Evolutionary conservation across 371 early-diverging fungal genomes (phyloP), one percentile per base, ranked within the genome.

Genomic region (Mortierella polycephala): DNA sequence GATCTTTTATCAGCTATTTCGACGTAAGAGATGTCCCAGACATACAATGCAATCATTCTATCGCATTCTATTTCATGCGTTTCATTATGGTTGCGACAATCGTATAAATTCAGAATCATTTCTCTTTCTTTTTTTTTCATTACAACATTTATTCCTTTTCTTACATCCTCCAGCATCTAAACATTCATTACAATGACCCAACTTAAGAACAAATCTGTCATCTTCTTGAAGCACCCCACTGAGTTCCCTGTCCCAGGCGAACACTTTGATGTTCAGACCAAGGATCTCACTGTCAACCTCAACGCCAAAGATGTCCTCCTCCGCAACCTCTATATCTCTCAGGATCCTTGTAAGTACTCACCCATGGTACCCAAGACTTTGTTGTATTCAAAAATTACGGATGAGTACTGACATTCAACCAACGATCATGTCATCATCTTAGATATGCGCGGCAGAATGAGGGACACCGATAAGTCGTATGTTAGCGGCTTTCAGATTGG

Each of bases 391-490:
- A 14, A 14, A n/a, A n/a, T 1, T 3, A 10, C 57, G 57, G 41
- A 10, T 10, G 16, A 52, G 40, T 52, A 18, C 7, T 40, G 18
- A 21, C 20, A 6, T 8, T 30, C 23, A 12, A 13, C 18, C 14
- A 51, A 51, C 14, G 9, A 7, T n/a, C 51, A 18, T 18, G 18
- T 51, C 51, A 18, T 14, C 14, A 16, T 21, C 7, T 18, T 57
- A 75, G 75, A 87, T 60, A 85, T 90, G 85, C 89, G 92, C 66
- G 90, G 89, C 18, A 84, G 90, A 51, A 92, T 94, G 92, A 70
- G 74, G 73, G 45, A 52, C 83, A 30, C 58, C 67, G 12, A 62
- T 69, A 59, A 81, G 84, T 61, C 90, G 87, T 66, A 88, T 54
- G 58, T 81, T 11, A 67, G 89, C 21, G 82, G 87, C 1, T 93